Conservation (phyloP, 192 early-diverging fungal genomes). For the Anaeromyces robustus region DNA sequence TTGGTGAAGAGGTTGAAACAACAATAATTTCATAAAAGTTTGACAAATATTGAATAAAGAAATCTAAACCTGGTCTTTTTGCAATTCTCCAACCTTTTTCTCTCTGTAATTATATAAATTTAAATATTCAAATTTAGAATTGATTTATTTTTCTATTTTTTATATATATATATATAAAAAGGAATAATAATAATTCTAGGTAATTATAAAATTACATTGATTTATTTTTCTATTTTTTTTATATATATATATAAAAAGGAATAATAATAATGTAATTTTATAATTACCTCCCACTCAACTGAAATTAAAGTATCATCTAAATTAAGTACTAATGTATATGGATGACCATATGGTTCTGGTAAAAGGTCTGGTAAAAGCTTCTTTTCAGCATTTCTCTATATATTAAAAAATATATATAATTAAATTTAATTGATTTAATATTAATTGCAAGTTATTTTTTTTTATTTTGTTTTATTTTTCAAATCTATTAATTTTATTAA, state of each 20-base stretch:
- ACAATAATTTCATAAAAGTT: slow-evolving; percentile 92
- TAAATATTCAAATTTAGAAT: too few relatives aligned
- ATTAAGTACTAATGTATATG: slow-evolving; percentile 88
- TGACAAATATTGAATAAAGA: slow-evolving; percentile 79
- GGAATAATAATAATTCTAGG: neutral
- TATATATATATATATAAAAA: slow-evolving; percentile 5
- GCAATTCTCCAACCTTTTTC: slow-evolving; percentile 93
- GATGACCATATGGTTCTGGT: slow-evolving; percentile 66
- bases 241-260: neutral
- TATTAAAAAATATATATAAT: too few relatives aligned
- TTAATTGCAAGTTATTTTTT: too few relatives aligned
- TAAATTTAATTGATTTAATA: too few relatives aligned
- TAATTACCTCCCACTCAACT: slow-evolving; percentile 76
- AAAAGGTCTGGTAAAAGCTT: slow-evolving; percentile 85
- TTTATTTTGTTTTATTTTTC: too few relatives aligned
- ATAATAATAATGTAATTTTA: neutral
- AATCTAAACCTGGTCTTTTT: slow-evolving; percentile 88
- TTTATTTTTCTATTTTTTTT: too few relatives aligned
- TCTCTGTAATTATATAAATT: slow-evolving; percentile 31
- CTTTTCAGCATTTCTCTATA: slow-evolving; percentile 16
- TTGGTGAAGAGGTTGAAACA: slow-evolving; percentile 73
- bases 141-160: too few relatives aligned
- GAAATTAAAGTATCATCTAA: slow-evolving; percentile 86
- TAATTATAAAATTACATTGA: neutral
- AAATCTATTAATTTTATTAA: too few relatives aligned